Base-by-base conservation (phyloP, 768 basidiomycete species). In the Kwoniella europaea region DNA sequence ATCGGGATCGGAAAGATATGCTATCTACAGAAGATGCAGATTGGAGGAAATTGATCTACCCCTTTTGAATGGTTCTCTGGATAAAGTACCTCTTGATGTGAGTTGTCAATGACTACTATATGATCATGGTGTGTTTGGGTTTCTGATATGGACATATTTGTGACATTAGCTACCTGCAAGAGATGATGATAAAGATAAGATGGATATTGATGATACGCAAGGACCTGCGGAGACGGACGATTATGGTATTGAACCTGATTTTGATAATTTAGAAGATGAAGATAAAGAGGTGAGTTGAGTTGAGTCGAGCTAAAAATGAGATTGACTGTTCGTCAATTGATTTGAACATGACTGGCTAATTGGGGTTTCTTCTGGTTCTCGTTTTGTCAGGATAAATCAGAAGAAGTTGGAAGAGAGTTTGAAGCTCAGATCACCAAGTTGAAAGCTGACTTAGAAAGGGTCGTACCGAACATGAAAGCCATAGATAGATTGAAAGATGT, bases 391-490 rank as follows among this genome's bases (percentile, higher is more conserved):
- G 24, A 63, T 24, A 15, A 24, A 16, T 58, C 65, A 4, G 79
- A 78, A 59, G 73, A 77, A 35, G 70, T 76, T 53, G 72, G 76
- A 27, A 59, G 69, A 12, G 74, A 74, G 41, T 64, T 64, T 13
- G 81, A 91, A 87, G 89, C 89, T 75, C 89, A 89, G 29, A 86
- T 89, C 9, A 84, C 87, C 0, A 90, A 90, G 42, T 86, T 87
- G 9, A 86, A 90, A n/a, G 87, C 89, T 18, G 88, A 91, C 71
- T 87, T 94, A 35, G 93, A 96, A 68, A 87, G 89, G 41, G 92
- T 98, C 90, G 92, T 93, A 0, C 95, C 96, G 12, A 99, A 98
- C 81, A 87, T 98, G 88, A 98, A 98, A 82, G 96, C 96, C 0
- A 91, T 95, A 74, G 94, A 98, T 73, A 86, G 91, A 91, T 91